These are phyloP conservation scores for Rhodomyrtus psidioides DNA, from an alignment of 441 rosid species.

Conservation along the genomic window DNA sequence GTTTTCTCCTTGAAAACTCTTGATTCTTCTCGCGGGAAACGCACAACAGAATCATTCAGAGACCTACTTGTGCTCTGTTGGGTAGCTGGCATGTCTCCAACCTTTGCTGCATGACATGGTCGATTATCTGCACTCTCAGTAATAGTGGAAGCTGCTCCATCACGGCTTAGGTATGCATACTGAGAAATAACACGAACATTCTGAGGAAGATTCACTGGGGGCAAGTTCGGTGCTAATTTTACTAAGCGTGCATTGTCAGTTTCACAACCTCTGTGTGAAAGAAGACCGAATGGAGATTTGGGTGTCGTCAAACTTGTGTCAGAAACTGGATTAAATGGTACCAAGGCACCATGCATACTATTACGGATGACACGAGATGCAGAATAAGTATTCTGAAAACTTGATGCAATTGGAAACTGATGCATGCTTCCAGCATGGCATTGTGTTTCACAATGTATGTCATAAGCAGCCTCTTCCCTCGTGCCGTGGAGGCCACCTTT, in stretches of 20 bases:
- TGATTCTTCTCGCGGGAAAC: constrained; percentile 29
- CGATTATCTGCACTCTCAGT: constrained; percentile 24
- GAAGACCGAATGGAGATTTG: constrained; percentile 31
- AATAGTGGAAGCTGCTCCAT: constrained; percentile 28
- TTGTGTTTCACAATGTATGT: constrained; percentile 22
- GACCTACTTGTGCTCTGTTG: constrained; percentile 24
- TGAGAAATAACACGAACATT: constrained; percentile 81
- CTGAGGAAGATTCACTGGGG: constrained; percentile 92
- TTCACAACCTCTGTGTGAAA: constrained; percentile 41
- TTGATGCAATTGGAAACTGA: constrained; percentile 23
- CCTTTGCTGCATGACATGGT: constrained; percentile 20
- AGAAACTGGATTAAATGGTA: constrained; percentile 20
- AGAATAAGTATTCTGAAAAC: constrained; percentile 17
- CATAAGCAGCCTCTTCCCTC: constrained; percentile 26
- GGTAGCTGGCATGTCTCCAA: constrained; percentile 8
- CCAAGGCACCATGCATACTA: constrained; percentile 12
- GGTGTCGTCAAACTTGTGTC: constrained; percentile 16
- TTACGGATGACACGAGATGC: constrained; percentile 12
- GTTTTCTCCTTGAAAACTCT: constrained; percentile 32
- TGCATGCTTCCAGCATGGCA: constrained; percentile 19
- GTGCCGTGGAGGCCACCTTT: constrained; percentile 21
- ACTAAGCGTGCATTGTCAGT: constrained; percentile 46
- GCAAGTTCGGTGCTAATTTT: constrained; percentile 90
- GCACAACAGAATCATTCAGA: constrained; percentile 19
- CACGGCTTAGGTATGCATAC: constrained; percentile 47